phyloP scores from a whole-genome alignment of 75 land plant species.

The Pinus taeda region DNA sequence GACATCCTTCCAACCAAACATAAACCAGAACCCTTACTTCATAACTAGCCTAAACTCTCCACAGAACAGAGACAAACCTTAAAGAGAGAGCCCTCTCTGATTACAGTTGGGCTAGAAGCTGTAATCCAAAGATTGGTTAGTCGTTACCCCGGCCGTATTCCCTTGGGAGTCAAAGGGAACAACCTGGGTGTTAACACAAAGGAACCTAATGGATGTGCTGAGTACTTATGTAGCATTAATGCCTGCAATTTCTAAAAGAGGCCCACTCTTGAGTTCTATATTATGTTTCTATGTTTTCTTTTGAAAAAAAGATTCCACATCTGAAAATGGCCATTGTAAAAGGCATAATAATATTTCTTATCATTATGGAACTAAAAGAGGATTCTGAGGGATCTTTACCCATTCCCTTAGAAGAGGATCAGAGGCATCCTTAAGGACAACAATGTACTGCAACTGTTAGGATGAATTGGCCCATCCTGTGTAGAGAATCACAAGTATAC shows the following conservation, averaged over 20 bases:
- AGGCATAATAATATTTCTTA: background rate
- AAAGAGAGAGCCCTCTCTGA: too few species aligned
- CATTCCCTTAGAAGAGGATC: constrained; percentile 41
- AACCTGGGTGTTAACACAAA: too few species aligned
- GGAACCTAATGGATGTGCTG: background rate
- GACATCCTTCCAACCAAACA: too few species aligned
- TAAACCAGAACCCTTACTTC: too few species aligned
- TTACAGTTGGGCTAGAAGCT: too few species aligned
- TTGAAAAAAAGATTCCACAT: constrained; percentile 35
- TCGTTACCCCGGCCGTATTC: too few species aligned
- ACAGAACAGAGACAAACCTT: too few species aligned
- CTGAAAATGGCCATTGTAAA: constrained; percentile 65
- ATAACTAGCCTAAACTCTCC: too few species aligned
- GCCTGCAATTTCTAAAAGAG: too few species aligned
- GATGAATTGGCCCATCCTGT: constrained; percentile 46
- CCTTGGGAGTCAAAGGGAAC: too few species aligned
- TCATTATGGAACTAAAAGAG: constrained; percentile 25
- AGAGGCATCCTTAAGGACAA: constrained; percentile 22
- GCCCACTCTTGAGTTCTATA: background rate
- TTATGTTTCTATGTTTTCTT: background rate
- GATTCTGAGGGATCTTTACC: constrained; percentile 36
- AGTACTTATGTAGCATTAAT: background rate
- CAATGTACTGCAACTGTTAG: constrained; percentile 41
- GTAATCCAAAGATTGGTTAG: too few species aligned
- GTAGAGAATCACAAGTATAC: constrained; percentile 59